phyloP scores from a whole-genome alignment of 2,329 filamentous ascomycete genomes.

The Sclerotinia nivalis region DNA sequence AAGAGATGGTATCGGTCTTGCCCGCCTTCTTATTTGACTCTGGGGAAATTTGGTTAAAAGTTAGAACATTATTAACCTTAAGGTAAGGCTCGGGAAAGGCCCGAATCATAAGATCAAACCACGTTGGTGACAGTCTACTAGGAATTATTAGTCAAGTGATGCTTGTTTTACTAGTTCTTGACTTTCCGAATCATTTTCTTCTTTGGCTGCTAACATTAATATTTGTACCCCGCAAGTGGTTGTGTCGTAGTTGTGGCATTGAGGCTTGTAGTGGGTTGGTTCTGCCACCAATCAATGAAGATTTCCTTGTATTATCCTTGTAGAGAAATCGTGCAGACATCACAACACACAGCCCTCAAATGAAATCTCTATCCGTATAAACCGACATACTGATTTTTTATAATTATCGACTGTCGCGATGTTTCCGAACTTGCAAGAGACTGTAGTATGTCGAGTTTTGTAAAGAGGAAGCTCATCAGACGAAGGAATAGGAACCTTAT shows the following conservation, averaged over 20 bases:
- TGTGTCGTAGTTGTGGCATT: background rate
- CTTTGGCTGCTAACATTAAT: background rate
- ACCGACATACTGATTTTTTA: too few species aligned
- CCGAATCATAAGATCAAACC: slow-evolving; percentile 2
- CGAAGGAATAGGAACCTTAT: background rate
- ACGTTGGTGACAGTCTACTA: background rate
- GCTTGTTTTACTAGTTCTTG: background rate
- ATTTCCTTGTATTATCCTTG: background rate
- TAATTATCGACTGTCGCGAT: background rate
- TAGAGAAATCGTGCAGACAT: background rate
- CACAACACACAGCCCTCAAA: background rate
- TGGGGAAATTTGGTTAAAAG: background rate
- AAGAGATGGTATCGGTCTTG: background rate
- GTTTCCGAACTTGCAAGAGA: background rate
- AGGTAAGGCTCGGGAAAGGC: slow-evolving; percentile 3
- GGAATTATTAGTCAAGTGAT: slow-evolving; percentile 1
- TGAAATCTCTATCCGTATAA: background rate
- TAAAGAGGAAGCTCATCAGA: background rate
- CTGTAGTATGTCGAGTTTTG: background rate
- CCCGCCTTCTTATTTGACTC: background rate
- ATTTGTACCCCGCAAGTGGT: background rate
- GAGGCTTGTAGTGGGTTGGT: slow-evolving; percentile 2
- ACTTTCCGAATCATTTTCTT: background rate
- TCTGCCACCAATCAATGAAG: too few species aligned
- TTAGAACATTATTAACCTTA: background rate